A percentile compares a stretch with the other conserved stretches of the same genome.
Conservation (phyloP, 257 asterid species). For the Lantana camara region DNA sequence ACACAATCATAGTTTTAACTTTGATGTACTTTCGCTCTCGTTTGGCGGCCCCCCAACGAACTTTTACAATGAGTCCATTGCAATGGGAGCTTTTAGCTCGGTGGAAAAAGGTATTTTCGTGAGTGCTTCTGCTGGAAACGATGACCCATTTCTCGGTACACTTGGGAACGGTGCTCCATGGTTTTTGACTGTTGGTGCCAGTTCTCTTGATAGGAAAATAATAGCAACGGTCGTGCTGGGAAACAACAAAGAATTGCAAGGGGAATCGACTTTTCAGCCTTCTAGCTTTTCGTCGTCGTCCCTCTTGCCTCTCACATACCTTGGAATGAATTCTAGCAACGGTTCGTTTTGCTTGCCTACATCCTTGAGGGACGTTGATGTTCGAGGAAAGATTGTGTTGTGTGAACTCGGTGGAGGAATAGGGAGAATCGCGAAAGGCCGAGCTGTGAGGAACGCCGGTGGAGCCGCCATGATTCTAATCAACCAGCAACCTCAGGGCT, state of each 20-base stretch:
- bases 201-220: conserved; percentile 31
- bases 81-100: conserved; percentile 34
- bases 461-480: conserved; percentile 44
- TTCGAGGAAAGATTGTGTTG: conserved; percentile 51
- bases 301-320: conserved; percentile 18
- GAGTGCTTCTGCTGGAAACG: conserved; percentile 38
- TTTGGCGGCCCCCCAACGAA: conserved; percentile 10
- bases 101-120: conserved; percentile 35
- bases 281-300: conserved; percentile 20
- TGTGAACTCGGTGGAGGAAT: conserved; percentile 27
- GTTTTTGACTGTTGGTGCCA: conserved; percentile 46
- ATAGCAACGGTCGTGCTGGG: conserved; percentile 34
- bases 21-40: too few species aligned
- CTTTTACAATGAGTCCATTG: conserved; percentile 19
- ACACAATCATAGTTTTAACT: too few species aligned
- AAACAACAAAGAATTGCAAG: conserved; percentile 20
- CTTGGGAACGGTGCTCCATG: conserved; percentile 41
- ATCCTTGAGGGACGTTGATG: conserved; percentile 13
- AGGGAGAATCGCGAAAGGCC: conserved; percentile 27
- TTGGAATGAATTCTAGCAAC: background rate
- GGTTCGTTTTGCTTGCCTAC: background rate
- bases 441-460: conserved; percentile 32
- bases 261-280: conserved; percentile 39
- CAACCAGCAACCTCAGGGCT: conserved; percentile 24
- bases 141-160: conserved; percentile 1